Evolutionary conservation across 805 yeast genomes (phyloP).

Genomic region (Candida alai): DNA sequence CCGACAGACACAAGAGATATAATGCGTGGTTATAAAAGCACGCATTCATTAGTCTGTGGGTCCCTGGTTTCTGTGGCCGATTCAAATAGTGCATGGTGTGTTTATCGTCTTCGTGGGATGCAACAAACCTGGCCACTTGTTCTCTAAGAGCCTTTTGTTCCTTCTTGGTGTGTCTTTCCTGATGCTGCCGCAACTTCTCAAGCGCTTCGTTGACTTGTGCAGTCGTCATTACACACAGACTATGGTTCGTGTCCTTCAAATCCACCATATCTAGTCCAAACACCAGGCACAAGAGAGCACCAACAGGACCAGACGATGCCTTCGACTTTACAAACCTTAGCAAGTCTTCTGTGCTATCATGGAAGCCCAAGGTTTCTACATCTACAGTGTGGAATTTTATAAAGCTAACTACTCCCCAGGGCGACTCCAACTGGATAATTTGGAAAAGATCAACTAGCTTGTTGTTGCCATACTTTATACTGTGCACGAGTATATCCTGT

Average conservation of each 20-base stretch:
- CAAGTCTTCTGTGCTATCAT: conserved; percentile 3
- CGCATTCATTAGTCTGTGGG: not conserved
- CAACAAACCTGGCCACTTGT: not conserved
- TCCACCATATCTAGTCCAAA: conserved; percentile 3
- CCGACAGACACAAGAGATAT: not conserved
- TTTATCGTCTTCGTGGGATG: not conserved
- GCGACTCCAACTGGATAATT: not conserved
- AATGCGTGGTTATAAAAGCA: not conserved
- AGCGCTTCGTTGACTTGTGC: conserved; percentile 1
- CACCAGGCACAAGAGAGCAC: not conserved
- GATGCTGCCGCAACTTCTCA: not conserved
- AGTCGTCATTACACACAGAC: too few species aligned
- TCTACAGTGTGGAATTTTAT: not conserved
- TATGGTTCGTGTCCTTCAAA: not conserved
- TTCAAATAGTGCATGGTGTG: too few species aligned
- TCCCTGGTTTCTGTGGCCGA: too few species aligned
- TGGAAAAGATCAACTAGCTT: not conserved
- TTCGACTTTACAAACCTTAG: not conserved
- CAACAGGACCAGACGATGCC: not conserved
- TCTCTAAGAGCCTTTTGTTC: not conserved
- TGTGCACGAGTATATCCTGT: not conserved
- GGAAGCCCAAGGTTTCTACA: not conserved
- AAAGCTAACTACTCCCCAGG: not conserved
- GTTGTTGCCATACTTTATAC: not conserved
- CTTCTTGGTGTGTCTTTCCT: not conserved